Evolutionary conservation across 139 green algal species (phyloP).

Genomic region (Coelastrella sp.): DNA sequence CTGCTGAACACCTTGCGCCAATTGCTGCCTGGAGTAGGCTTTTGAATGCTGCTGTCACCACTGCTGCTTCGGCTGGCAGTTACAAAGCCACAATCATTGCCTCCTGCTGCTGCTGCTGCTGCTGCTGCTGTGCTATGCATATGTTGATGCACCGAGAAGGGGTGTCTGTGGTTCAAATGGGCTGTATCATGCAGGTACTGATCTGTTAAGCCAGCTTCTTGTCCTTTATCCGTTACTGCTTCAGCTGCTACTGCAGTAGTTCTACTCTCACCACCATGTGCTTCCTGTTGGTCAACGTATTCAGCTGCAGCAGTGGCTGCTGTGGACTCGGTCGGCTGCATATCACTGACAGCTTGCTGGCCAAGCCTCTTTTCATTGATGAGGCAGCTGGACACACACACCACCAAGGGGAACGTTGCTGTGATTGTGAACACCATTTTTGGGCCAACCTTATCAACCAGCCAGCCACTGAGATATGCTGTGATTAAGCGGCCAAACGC

Average conservation of each 20-base stretch:
- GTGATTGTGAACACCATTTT: slow-evolving; percentile 12
- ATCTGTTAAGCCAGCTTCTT: background rate
- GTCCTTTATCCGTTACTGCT: background rate
- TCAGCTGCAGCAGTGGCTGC: slow-evolving; percentile 1
- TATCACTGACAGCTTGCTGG: background rate
- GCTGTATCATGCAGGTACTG: no score
- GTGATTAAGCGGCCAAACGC: slow-evolving; percentile 33
- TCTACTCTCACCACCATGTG: no score
- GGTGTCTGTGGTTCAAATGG: background rate
- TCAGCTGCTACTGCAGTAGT: slow-evolving; percentile 6
- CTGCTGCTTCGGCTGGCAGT: background rate
- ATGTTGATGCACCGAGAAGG: background rate
- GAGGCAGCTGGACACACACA: slow-evolving; percentile 34
- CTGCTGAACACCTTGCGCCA: no score
- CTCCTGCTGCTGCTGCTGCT: background rate
- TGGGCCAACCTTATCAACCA: background rate
- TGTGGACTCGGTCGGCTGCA: background rate
- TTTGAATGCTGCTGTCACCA: no score
- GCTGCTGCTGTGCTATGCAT: background rate
- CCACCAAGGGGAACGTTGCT: slow-evolving; percentile 21
- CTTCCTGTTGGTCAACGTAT: background rate
- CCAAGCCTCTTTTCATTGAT: slow-evolving; percentile 20
- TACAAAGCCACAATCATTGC: no score
- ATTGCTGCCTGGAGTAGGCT: no score
- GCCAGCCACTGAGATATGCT: slow-evolving; percentile 39